phyloP scores from a whole-genome alignment of 805 yeast species.

The Candida palmyrensis region DNA sequence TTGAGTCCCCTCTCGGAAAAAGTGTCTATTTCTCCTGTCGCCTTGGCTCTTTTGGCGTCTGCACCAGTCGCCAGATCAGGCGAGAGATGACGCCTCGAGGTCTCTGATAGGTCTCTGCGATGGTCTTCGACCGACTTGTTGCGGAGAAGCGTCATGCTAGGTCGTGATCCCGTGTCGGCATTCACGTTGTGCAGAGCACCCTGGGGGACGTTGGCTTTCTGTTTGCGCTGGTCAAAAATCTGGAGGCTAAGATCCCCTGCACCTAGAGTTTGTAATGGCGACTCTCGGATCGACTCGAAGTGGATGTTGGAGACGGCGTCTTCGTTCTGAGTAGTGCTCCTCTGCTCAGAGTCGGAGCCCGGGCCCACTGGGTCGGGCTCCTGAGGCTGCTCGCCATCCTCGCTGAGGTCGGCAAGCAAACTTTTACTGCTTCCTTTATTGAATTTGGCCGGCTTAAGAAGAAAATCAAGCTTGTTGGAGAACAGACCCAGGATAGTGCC shows the following conservation, averaged over 20 bases:
- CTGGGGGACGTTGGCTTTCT: too few relatives aligned
- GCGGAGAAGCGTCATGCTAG: too few relatives aligned
- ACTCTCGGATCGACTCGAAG: slow-evolving; percentile 43
- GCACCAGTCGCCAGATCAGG: slow-evolving; percentile 16
- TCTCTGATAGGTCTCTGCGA: too few relatives aligned
- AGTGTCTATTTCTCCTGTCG: too few relatives aligned
- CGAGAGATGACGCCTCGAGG: slow-evolving; percentile 8
- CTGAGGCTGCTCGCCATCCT: slow-evolving; percentile 6
- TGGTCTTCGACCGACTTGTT: too few relatives aligned
- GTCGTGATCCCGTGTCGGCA: too few relatives aligned
- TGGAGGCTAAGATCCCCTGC: slow-evolving; percentile 41
- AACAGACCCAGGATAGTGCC: slow-evolving; percentile 6
- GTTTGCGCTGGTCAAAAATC: too few relatives aligned
- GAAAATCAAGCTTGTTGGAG: slow-evolving; percentile 19
- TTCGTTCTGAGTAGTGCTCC: background rate
- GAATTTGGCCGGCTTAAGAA: slow-evolving; percentile 16
- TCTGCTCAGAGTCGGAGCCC: slow-evolving; percentile 3
- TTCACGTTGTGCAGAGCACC: too few relatives aligned
- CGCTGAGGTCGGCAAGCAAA: slow-evolving; percentile 4
- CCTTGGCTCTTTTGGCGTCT: too few relatives aligned
- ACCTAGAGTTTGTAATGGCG: slow-evolving; percentile 46
- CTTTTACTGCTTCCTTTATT: slow-evolving; percentile 10
- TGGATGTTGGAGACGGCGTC: slow-evolving; percentile 35
- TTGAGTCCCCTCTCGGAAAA: too few relatives aligned
- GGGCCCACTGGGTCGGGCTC: too few relatives aligned